A percentile compares a stretch with the other conserved stretches of the same genome.
phyloP scores from a whole-genome alignment of 2,329 filamentous ascomycete genomes.

The Colletotrichum kahawae region DNA sequence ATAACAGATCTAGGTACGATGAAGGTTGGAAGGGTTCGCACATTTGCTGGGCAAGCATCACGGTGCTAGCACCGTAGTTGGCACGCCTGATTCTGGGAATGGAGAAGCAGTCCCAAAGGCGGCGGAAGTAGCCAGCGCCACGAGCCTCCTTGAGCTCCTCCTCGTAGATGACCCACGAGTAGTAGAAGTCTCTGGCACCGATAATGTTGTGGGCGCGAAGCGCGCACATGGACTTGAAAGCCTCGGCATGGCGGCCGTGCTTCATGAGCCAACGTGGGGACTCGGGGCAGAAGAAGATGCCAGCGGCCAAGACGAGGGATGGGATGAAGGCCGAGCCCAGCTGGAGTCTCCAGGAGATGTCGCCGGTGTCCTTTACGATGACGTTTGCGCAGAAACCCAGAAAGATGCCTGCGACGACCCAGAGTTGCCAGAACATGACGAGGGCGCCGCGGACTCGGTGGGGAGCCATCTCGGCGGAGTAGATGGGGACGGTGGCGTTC shows the following conservation, averaged over 20 bases:
- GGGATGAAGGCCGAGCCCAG: conserved; percentile 62
- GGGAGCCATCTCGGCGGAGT: conserved; percentile 74
- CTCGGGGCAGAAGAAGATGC: conserved; percentile 57
- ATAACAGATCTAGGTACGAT: no score
- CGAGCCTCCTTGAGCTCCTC: conserved; percentile 32
- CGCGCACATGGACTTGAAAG: conserved; percentile 57
- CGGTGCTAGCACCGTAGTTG: conserved; percentile 75
- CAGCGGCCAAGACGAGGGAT: conserved; percentile 56
- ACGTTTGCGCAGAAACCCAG: conserved; percentile 58
- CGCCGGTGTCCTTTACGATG: conserved; percentile 56
- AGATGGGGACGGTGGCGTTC: conserved; percentile 70
- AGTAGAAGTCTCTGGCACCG: conserved; percentile 51
- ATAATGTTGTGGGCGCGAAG: conserved; percentile 26
- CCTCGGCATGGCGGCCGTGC: conserved; percentile 60
- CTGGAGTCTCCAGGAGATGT: conserved; percentile 66
- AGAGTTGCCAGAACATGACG: conserved; percentile 64
- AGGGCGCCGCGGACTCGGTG: conserved; percentile 74
- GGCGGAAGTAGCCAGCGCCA: conserved; percentile 33
- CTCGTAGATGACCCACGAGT: conserved; percentile 38
- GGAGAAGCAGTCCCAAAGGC: conserved; percentile 64
- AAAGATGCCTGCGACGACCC: conserved; percentile 42
- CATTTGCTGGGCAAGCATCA: conserved; percentile 81
- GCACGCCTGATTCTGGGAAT: conserved; percentile 73
- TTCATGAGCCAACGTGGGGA: conserved; percentile 58
- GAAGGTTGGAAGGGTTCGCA: conserved; percentile 38